Evolutionary conservation across 257 asterid species (phyloP).

Genomic region (Anisodus tanguticus): DNA sequence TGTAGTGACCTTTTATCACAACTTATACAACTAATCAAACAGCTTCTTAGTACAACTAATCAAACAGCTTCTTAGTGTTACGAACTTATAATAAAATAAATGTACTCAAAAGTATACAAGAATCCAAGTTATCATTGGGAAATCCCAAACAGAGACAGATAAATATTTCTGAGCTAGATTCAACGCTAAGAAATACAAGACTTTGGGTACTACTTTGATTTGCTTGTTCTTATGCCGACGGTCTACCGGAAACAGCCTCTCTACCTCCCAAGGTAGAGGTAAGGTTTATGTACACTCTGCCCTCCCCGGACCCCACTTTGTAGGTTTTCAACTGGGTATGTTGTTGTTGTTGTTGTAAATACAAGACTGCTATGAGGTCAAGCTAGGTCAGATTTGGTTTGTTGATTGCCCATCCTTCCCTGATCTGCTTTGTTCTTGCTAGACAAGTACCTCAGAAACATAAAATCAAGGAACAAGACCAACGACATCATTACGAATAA

Average conservation of each 20-base stretch:
- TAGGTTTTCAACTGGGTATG: no score
- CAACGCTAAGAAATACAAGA: neutral
- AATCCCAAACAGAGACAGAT: neutral
- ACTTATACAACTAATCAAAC: slow-evolving; percentile 3
- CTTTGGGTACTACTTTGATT: neutral
- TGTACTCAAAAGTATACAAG: neutral
- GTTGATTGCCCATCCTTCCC: neutral
- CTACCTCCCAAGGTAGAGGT: no score
- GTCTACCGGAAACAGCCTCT: no score
- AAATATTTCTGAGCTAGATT: neutral
- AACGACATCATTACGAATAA: neutral
- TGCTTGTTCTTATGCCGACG: no score
- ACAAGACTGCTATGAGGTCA: neutral
- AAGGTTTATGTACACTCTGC: no score
- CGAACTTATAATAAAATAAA: neutral
- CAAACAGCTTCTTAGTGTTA: neutral
- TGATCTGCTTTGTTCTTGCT: neutral
- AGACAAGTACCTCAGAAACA: slow-evolving; percentile 11
- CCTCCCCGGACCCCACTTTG: no score
- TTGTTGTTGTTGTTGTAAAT: neutral
- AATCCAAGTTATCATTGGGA: neutral
- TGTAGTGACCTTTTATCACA: neutral
- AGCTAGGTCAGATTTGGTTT: slow-evolving; percentile 5
- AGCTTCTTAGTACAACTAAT: neutral
- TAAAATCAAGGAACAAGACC: slow-evolving; percentile 19